Base-by-base conservation (phyloP, 768 basidiomycete species). In the Coprinopsis cinerea region DNA sequence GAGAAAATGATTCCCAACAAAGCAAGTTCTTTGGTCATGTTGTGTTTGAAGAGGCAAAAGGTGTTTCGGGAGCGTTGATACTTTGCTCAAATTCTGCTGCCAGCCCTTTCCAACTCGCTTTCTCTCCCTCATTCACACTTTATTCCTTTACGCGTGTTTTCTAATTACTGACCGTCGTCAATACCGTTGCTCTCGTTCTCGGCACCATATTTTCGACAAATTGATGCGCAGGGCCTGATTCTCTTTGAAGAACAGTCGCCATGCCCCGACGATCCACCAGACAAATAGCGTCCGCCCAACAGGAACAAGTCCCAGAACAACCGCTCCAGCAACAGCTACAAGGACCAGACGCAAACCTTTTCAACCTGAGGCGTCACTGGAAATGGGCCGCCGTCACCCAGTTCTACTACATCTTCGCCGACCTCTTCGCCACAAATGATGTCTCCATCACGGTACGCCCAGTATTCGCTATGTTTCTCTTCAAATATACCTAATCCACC, bases 331-430 rank as follows among this genome's bases (percentile, higher is more conserved):
- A 50, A 51, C 63, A 41, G 53, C 61, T 52, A 50, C 58, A 60
- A 52, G 59, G 47, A 46, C 63, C 53, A 28, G 41, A 61, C 36
- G 63, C 72, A 36, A 70, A 80, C 58, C 63, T 85, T 46, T 53
- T 62, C 39, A 60, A 69, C 24, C 82, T 96, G 45, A 77, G 92
- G 49, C 81, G 72, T 51, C 80, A 91, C 55, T 94, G 90, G 90
- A 84, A 88, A 74, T 95, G 91, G 91, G 92, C 92, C 4, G 86
- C 85, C 22, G 87, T 93, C 66, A 79, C 79, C 66, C 91, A 94
- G 64, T 94, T 95, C 76, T 85, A 90, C 68, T 85, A 77, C 64
- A 91, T 86, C 23, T 95, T 94, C 69, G 74, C 77, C 42, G 76
- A 77, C 44, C 73, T 93, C 49, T 78, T 94, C 55, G 73, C 81